Evolutionary conservation across 371 early-diverging fungal genomes (phyloP).

Genomic region (Lichtheimia ornata): DNA sequence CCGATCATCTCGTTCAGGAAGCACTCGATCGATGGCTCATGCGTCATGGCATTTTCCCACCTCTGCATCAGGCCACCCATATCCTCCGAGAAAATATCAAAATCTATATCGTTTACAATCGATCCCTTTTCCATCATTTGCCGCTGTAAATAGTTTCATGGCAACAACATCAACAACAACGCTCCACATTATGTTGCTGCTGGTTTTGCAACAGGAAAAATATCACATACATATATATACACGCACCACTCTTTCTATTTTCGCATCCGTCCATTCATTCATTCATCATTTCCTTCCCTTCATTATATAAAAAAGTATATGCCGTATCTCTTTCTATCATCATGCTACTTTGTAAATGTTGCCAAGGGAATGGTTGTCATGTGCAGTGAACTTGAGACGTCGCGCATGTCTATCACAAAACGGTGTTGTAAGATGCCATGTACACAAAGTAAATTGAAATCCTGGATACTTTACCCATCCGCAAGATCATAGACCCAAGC

Average conservation of each 20-base stretch:
- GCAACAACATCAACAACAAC: too few relatives aligned
- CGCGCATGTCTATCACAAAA: slow-evolving; percentile 1
- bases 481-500: slow-evolving; percentile 83
- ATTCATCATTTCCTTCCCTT: too few relatives aligned
- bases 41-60: slow-evolving; percentile 16
- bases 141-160: too few relatives aligned
- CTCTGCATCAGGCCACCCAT: slow-evolving; percentile 15
- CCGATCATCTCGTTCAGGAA: slow-evolving; percentile 13
- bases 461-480: slow-evolving; percentile 46
- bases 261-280: too few relatives aligned
- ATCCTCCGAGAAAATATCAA: slow-evolving; percentile 21
- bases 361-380: slow-evolving; percentile 6
- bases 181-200: too few relatives aligned
- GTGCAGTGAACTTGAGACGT: slow-evolving; percentile 17
- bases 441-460: neutral
- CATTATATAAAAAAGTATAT: too few relatives aligned
- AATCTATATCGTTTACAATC: slow-evolving; percentile 24
- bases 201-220: too few relatives aligned
- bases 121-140: slow-evolving; percentile 10
- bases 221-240: neutral
- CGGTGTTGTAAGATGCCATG: neutral
- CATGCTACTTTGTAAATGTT: slow-evolving; percentile 7
- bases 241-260: neutral
- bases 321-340: too few relatives aligned
- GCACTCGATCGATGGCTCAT: slow-evolving; percentile 16